These are phyloP conservation scores for Strigomonas culicis DNA, from an alignment of 208 protist species.

Conservation along the genomic window DNA sequence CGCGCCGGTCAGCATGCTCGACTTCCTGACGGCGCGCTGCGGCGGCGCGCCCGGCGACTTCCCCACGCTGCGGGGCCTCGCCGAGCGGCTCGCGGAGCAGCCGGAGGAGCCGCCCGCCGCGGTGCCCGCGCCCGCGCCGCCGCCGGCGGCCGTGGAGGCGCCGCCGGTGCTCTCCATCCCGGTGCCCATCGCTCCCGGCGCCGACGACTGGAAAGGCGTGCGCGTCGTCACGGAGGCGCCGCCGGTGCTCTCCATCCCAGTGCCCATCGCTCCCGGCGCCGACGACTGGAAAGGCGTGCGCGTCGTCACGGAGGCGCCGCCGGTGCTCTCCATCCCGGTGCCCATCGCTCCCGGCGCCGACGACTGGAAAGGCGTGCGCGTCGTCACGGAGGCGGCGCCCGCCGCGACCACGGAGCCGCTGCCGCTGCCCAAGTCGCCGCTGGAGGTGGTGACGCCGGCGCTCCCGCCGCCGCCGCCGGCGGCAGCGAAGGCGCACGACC, in stretches of 20 bases:
- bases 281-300: conserved; percentile 23
- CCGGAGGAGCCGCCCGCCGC: background rate
- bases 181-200: conserved; percentile 26
- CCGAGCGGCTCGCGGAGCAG: conserved; percentile 3
- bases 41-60: conserved; percentile 10
- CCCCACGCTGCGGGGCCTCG: conserved; percentile 14
- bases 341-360: background rate
- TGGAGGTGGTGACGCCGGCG: background rate
- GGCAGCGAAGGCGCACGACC: background rate
- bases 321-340: background rate
- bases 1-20: conserved; percentile 16
- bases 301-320: conserved; percentile 7
- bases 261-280: background rate
- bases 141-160: background rate
- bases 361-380: background rate
- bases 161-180: conserved; percentile 16
- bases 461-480: background rate
- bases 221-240: conserved; percentile 10
- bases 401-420: background rate
- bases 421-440: background rate
- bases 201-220: conserved; percentile 23
- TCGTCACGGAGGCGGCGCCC: background rate
- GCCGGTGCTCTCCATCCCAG: background rate
- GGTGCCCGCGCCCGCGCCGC: background rate
- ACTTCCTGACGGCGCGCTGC: conserved; percentile 21